These are phyloP conservation scores for Oryza glaberrima DNA, from an alignment of 176 grass and related monocot genomes.

Conservation along the genomic window DNA sequence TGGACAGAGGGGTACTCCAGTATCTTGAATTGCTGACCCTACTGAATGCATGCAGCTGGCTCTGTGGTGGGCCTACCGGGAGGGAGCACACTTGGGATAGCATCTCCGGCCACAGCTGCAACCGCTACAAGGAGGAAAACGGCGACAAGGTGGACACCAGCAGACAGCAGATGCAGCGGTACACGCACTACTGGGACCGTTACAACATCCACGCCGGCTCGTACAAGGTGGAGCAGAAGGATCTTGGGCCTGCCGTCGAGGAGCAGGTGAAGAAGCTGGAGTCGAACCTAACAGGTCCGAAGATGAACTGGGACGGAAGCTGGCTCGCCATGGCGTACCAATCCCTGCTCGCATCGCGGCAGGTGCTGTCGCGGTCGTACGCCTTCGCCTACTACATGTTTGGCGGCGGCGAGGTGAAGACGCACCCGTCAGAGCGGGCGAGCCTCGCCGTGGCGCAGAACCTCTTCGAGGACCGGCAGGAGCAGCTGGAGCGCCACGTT, in stretches of 20 bases:
- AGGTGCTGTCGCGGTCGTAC: constrained; percentile 38
- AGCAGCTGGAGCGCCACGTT: constrained; percentile 45
- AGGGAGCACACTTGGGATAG: not conserved
- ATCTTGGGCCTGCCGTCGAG: constrained; percentile 21
- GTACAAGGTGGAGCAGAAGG: constrained; percentile 30
- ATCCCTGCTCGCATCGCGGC: constrained; percentile 17
- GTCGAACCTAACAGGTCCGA: not conserved
- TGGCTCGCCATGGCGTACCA: constrained; percentile 35
- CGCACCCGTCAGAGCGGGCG: not conserved
- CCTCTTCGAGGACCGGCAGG: constrained; percentile 56
- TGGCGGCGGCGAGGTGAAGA: constrained; percentile 29
- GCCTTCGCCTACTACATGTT: constrained; percentile 62
- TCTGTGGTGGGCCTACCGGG: constrained; percentile 46
- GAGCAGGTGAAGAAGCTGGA: constrained; percentile 27
- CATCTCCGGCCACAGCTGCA: constrained; percentile 63
- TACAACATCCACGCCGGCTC: constrained; percentile 57
- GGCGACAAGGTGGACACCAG: constrained; percentile 9
- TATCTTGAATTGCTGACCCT: not conserved
- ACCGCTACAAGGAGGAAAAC: constrained; percentile 47
- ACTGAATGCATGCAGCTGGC: constrained; percentile 35
- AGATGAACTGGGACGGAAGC: not conserved
- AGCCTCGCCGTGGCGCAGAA: constrained; percentile 28
- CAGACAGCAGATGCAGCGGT: constrained; percentile 44
- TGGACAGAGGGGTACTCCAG: too few species aligned
- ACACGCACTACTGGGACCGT: constrained; percentile 58